Evolutionary conservation across 257 asterid species (phyloP).

Genomic region (Capsicum pubescens): DNA sequence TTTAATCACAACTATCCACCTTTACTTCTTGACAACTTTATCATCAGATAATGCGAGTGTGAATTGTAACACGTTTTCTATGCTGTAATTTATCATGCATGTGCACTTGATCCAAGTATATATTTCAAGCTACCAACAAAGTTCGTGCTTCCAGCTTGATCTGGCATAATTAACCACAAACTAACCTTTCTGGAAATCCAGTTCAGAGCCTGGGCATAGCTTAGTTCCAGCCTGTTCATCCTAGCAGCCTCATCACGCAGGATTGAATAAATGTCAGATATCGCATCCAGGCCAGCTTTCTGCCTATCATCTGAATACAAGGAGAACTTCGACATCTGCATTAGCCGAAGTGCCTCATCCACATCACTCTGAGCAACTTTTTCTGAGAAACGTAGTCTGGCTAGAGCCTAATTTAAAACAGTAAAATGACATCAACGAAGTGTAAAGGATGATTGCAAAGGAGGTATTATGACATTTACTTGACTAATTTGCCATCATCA

Average conservation of each 20-base stretch:
- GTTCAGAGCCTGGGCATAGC: constrained; percentile 95
- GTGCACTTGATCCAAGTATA: background rate
- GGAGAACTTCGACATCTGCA: constrained; percentile 99
- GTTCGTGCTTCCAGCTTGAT: background rate
- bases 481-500: background rate
- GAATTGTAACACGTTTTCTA: background rate
- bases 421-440: constrained; percentile 3
- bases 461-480: background rate
- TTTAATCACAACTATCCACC: constrained; percentile 11
- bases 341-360: constrained; percentile 95
- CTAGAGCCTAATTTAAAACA: constrained; percentile 66
- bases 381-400: constrained; percentile 85
- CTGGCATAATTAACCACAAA: constrained; percentile 23
- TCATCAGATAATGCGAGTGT: background rate
- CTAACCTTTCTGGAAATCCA: constrained; percentile 99
- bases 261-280: constrained; percentile 94
- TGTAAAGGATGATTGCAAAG: background rate
- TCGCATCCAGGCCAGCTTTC: constrained; percentile 89
- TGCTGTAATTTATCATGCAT: background rate
- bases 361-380: constrained; percentile 92
- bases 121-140: background rate
- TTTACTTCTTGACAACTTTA: background rate
- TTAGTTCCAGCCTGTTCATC: constrained; percentile 74
- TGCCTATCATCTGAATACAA: constrained; percentile 94
- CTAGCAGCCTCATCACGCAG: constrained; percentile 96